These are phyloP conservation scores for Raffaelea albimanens DNA, from an alignment of 2,329 filamentous ascomycete genomes.

Conservation along the genomic window DNA sequence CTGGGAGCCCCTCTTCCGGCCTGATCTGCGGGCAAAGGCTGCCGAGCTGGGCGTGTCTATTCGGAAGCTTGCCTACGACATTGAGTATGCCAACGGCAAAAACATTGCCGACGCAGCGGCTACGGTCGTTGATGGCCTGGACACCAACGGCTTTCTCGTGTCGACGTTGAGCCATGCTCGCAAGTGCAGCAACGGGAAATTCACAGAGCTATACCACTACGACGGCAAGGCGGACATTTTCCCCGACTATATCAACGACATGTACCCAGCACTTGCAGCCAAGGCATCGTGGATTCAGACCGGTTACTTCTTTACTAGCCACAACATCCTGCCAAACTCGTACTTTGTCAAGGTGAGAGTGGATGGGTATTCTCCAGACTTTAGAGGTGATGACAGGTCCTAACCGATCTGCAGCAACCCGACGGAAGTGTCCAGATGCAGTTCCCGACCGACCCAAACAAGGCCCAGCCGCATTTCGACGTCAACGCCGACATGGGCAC, in stretches of 20 bases:
- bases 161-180: constrained; percentile 41
- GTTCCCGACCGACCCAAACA: constrained; percentile 31
- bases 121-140: constrained; percentile 42
- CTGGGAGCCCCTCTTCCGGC: constrained; percentile 40
- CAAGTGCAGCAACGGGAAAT: constrained; percentile 34
- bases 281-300: constrained; percentile 45
- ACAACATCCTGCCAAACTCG: constrained; percentile 32
- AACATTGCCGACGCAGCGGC: constrained; percentile 48
- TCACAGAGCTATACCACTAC: constrained; percentile 41
- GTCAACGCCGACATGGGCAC: constrained; percentile 36
- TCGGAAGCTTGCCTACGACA: constrained; percentile 34
- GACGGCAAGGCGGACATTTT: constrained; percentile 44
- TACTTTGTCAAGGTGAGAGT: constrained; percentile 38
- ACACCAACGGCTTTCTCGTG: constrained; percentile 28
- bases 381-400: too few species aligned
- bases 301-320: constrained; percentile 38
- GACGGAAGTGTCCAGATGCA: constrained; percentile 36
- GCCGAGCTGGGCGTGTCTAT: constrained; percentile 28
- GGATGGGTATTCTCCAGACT: constrained; percentile 1
- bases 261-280: constrained; percentile 30
- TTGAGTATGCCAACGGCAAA: constrained; percentile 40
- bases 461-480: constrained; percentile 32
- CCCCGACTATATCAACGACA: constrained; percentile 32
- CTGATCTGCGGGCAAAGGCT: constrained; percentile 30
- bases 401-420: constrained; percentile 22